Base-by-base conservation (phyloP, 305 asterid genomes). In the Fraxinus floribunda region DNA sequence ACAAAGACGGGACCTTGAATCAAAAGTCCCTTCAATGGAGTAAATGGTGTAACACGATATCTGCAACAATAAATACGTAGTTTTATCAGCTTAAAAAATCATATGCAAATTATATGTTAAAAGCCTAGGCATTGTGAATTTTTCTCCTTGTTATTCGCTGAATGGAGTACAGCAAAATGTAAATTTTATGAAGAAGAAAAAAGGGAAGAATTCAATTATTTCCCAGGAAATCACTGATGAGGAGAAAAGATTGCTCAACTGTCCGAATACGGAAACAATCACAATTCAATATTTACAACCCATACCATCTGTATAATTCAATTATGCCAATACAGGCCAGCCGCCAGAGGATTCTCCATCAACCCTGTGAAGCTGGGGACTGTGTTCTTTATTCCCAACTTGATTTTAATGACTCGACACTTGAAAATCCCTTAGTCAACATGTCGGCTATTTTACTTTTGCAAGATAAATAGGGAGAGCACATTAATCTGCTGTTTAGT, bases 11-110 rank as follows among this genome's bases (percentile, higher is more conserved):
- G 99, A 70, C 90, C 99, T 81, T 95, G 90, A 79, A 93, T 84
- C n/a, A 97, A 81, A 81, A 97, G 72, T 84, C 99, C 98, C 86
- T 85, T 93, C 81, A 94, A 39, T 66, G 98, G 98, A 77, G 98
- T 91, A 82, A 91, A 92, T 62, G 97, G 94, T 78, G 94, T 85
- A 81, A 97, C 98, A 64, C 97, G 95, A 83, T 93, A 80, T 80
- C 99, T 96, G 97, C 88, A 87, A 89, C 79, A 79, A 22, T 80
- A 83, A 82, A 30, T 83, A 18, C 75, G 80, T 70, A 29, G 32
- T 70, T 30, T 29, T 70, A 32, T 70, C 10, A 32, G 22, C 41
- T 70, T 15, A 70, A 70, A 70, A 29, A 15, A 11, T 30, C 10
- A 29, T 70, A 70, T 70, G 41, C 8, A 70, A 70, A 29, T 30